Percentiles rank a stretch among this genome's conserved stretches.
phyloP scores from a whole-genome alignment of 2,329 filamentous ascomycete species.

The Aureobasidium leucospermi region DNA sequence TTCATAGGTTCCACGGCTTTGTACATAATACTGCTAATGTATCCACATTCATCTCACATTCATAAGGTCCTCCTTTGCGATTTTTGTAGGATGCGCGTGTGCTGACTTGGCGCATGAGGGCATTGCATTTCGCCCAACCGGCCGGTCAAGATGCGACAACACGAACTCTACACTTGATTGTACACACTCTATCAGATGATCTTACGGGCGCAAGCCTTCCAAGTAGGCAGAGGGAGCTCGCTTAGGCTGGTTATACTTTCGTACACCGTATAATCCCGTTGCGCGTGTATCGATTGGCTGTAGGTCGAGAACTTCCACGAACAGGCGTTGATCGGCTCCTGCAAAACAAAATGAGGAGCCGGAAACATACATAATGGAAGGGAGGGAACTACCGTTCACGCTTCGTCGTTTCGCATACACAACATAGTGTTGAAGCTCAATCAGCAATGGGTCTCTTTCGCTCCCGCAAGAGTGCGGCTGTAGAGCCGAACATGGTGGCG shows the following conservation, averaged over 20 bases:
- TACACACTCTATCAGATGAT: neutral
- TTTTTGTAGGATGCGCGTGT: no score
- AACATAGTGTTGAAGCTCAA: neutral
- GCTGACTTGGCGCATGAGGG: no score
- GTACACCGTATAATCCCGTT: conserved; percentile 5
- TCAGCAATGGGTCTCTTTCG: neutral
- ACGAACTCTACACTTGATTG: neutral
- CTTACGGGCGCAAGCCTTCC: neutral
- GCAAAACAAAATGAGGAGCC: conserved; percentile 3
- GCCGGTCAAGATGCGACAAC: no score
- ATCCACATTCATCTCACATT: no score
- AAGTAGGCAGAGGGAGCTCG: neutral
- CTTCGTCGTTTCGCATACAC: neutral
- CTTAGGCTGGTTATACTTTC: neutral
- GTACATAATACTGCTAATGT: no score
- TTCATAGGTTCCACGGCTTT: no score
- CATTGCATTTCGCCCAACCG: no score
- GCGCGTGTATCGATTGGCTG: conserved; percentile 1
- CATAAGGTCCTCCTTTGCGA: no score
- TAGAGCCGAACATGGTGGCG: neutral
- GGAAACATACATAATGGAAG: neutral
- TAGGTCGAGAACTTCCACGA: neutral
- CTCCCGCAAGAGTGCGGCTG: neutral
- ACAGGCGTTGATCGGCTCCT: conserved; percentile 8
- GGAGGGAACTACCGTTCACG: neutral